A percentile compares a stretch with the other conserved stretches of the same genome.
Conservation (phyloP, 192 early-diverging fungal species). For the Backusella parvicylindrica region DNA sequence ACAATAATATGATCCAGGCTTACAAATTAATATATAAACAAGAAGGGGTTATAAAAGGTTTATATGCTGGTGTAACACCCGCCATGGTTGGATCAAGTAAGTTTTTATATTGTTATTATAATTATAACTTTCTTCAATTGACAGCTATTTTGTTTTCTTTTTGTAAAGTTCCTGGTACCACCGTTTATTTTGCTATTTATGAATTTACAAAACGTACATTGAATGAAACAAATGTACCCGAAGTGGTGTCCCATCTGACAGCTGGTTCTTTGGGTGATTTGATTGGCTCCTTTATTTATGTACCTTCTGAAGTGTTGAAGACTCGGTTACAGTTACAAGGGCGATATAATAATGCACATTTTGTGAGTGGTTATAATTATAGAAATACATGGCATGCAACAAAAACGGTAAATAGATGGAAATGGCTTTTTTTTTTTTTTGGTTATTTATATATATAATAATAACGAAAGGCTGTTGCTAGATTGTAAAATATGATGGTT, state of each 20-base stretch:
- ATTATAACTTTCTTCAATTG: not conserved
- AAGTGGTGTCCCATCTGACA: slow-evolving; percentile 48
- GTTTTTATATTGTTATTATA: too few species aligned
- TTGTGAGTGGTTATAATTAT: slow-evolving; percentile 69
- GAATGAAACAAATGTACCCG: slow-evolving; percentile 40
- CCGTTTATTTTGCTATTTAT: slow-evolving; percentile 55
- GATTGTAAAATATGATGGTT: slow-evolving; percentile 63
- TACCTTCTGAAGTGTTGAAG: slow-evolving; percentile 64
- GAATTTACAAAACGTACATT: slow-evolving; percentile 53
- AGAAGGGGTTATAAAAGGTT: slow-evolving; percentile 48
- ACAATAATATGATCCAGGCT: slow-evolving; percentile 56
- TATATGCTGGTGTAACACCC: slow-evolving; percentile 53
- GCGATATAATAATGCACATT: slow-evolving; percentile 63
- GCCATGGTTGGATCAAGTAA: slow-evolving; percentile 51
- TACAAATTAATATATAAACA: slow-evolving; percentile 50
- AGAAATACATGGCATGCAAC: slow-evolving; percentile 62
- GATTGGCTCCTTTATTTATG: slow-evolving; percentile 51
- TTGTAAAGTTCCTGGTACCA: slow-evolving; percentile 48
- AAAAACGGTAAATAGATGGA: slow-evolving; percentile 38
- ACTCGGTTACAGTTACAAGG: slow-evolving; percentile 80
- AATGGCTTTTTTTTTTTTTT: not conserved
- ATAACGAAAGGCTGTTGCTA: not conserved
- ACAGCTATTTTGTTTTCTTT: not conserved
- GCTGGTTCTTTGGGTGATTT: slow-evolving; percentile 57
- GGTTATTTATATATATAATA: not conserved